Percentiles rank a stretch among this genome's conserved stretches.
These are phyloP conservation scores for Trichoderma sp. DNA, from an alignment of 2,329 filamentous ascomycete species.

Conservation along the genomic window DNA sequence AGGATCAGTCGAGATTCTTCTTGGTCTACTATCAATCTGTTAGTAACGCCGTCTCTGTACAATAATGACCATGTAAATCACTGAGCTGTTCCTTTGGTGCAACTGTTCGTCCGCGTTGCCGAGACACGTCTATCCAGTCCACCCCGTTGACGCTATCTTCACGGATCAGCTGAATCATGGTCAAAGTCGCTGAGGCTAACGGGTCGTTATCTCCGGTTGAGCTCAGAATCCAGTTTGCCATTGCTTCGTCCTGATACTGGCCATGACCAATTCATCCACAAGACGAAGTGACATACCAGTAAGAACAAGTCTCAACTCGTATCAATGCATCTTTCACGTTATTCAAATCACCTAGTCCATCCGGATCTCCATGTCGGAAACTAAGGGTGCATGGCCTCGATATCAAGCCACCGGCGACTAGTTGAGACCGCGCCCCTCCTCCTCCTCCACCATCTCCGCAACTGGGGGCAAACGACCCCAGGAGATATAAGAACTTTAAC, in stretches of 20 bases:
- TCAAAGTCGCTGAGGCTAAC: not conserved
- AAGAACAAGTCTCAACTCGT: not conserved
- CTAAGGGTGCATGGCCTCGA: slow-evolving; percentile 10
- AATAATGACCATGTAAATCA: too few species aligned
- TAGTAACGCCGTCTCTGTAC: too few species aligned
- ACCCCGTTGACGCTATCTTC: not conserved
- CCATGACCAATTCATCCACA: not conserved
- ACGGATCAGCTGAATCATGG: not conserved
- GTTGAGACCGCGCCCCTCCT: slow-evolving; percentile 11
- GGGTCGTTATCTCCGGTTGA: not conserved
- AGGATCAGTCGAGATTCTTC: not conserved
- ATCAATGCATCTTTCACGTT: not conserved
- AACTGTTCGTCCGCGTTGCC: too few species aligned
- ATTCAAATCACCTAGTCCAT: not conserved
- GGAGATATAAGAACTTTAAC: slow-evolving; percentile 8
- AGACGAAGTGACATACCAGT: not conserved
- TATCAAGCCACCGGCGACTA: slow-evolving; percentile 22
- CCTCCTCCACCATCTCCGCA: slow-evolving; percentile 14
- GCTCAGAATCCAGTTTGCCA: not conserved
- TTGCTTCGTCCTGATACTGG: not conserved
- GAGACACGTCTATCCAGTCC: too few species aligned
- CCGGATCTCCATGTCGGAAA: not conserved
- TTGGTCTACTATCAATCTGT: too few species aligned
- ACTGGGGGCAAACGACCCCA: not conserved
- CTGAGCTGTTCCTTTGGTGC: too few species aligned